A percentile compares a stretch with the other conserved stretches of the same genome.
phyloP scores from a whole-genome alignment of 768 basidiomycete species.

The Auriscalpium orientale region DNA sequence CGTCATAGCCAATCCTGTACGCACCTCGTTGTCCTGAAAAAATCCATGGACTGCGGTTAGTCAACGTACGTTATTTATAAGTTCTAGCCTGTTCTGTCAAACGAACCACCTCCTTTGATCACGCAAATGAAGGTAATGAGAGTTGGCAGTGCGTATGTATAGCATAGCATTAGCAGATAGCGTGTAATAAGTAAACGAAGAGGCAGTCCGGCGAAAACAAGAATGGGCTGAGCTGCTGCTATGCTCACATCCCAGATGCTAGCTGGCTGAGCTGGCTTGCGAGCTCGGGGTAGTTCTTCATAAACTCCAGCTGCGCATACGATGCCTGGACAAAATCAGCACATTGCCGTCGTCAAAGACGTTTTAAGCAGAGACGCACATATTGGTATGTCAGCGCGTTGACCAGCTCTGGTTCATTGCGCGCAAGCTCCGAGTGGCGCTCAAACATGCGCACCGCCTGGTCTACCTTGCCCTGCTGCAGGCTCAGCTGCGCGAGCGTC shows the following conservation, averaged over 20 bases:
- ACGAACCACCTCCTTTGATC: too few species aligned
- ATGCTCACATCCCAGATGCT: conserved; percentile 28
- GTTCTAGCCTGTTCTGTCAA: too few species aligned
- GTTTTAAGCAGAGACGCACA: conserved; percentile 35
- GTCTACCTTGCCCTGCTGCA: conserved; percentile 87
- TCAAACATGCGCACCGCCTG: conserved; percentile 83
- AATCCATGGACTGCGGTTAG: too few species aligned
- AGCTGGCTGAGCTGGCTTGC: conserved; percentile 57
- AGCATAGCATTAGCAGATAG: too few species aligned
- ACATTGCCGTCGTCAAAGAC: neutral
- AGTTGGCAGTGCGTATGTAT: too few species aligned
- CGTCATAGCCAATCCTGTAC: too few species aligned
- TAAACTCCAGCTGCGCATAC: conserved; percentile 74
- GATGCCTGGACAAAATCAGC: conserved; percentile 48
- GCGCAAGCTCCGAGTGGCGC: conserved; percentile 74
- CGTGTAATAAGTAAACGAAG: too few species aligned
- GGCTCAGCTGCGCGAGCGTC: conserved; percentile 84
- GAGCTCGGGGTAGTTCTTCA: conserved; percentile 76
- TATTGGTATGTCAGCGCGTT: conserved; percentile 73
- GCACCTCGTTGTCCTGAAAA: too few species aligned
- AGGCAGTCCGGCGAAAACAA: too few species aligned
- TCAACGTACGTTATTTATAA: too few species aligned
- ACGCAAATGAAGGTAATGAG: too few species aligned
- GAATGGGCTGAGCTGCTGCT: too few species aligned
- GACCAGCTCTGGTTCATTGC: conserved; percentile 85